Conservation (phyloP, 75 land plant genomes). For the Cupressus sempervirens region DNA sequence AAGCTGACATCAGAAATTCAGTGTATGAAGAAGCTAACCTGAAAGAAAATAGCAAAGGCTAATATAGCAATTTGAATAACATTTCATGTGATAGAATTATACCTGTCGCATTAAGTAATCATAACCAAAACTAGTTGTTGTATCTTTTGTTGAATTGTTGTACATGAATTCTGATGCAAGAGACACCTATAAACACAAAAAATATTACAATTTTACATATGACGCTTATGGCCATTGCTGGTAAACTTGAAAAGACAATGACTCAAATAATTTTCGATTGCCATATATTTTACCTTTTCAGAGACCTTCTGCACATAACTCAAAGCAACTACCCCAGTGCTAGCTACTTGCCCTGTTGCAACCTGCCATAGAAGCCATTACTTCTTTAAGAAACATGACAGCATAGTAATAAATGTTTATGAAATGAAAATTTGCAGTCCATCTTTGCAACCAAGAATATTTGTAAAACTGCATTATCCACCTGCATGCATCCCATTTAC, state of each 20-base stretch:
- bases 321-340: constrained; percentile 89
- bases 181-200: constrained; percentile 57
- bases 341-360: constrained; percentile 94
- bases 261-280: neutral
- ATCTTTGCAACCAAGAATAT: neutral
- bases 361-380: constrained; percentile 46
- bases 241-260: neutral
- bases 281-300: constrained; percentile 66
- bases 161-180: constrained; percentile 95
- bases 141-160: constrained; percentile 80
- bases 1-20: neutral
- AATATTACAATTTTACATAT: neutral
- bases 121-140: constrained; percentile 87
- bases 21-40: neutral
- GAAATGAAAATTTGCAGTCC: neutral
- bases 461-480: neutral
- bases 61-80: neutral
- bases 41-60: neutral
- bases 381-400: neutral
- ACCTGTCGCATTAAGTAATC: constrained; percentile 98
- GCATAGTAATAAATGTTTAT: neutral
- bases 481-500: neutral
- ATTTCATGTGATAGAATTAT: neutral
- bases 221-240: neutral
- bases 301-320: constrained; percentile 98